Percentiles rank a stretch among this genome's conserved stretches.
Conservation (phyloP, 257 asterid species). For the Solanum virginianum region DNA sequence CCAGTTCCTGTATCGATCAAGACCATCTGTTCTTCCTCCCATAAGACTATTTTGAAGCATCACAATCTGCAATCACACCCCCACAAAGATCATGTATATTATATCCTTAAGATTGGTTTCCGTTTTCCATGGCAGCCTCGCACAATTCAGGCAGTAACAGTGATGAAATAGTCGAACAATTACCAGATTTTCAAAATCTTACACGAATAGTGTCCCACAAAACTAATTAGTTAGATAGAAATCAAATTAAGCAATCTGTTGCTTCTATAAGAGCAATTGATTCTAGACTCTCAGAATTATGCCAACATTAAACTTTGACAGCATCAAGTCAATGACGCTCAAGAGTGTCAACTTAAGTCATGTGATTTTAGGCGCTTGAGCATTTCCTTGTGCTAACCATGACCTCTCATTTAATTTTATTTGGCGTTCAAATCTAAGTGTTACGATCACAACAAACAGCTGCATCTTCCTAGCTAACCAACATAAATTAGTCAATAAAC, state of each 20-base stretch:
- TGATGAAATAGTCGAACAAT: neutral
- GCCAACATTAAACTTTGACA: neutral
- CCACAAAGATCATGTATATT: neutral
- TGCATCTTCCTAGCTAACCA: neutral
- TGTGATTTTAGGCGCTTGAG: neutral
- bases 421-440: neutral
- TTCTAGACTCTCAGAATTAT: neutral
- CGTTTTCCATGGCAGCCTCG: neutral
- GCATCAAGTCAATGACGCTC: neutral
- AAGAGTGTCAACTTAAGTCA: neutral
- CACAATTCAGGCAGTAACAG: neutral
- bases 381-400: neutral
- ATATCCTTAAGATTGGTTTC: neutral
- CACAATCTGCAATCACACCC: constrained; percentile 38
- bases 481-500: neutral
- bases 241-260: neutral
- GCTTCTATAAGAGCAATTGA: neutral
- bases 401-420: neutral
- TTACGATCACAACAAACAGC: neutral
- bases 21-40: constrained; percentile 48
- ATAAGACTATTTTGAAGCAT: constrained; percentile 60
- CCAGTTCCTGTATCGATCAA: constrained; percentile 53
- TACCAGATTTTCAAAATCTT: neutral
- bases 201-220: neutral
- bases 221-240: neutral